phyloP scores from a whole-genome alignment of 2,329 filamentous ascomycete genomes.

The Cladosporium sp. region DNA sequence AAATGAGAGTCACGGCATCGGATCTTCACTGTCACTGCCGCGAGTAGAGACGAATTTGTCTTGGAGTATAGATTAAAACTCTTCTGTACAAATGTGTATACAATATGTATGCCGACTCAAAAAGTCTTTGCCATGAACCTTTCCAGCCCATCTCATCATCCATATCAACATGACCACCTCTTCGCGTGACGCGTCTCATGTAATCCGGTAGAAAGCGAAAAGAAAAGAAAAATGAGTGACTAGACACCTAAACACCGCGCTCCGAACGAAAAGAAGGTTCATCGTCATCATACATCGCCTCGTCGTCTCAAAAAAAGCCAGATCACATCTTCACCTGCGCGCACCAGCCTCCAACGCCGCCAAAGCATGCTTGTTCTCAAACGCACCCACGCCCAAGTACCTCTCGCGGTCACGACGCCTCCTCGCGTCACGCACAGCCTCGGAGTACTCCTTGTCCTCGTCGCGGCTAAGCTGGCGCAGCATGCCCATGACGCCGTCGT shows the following conservation, averaged over 20 bases:
- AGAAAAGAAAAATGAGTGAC: background rate
- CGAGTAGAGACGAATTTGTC: background rate
- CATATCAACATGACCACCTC: background rate
- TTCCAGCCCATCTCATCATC: background rate
- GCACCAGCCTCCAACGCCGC: slow-evolving; percentile 7
- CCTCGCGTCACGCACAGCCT: background rate
- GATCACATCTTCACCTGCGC: background rate
- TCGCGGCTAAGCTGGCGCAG: slow-evolving; percentile 12
- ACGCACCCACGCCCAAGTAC: background rate
- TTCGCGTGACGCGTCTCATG: background rate
- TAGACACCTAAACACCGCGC: background rate
- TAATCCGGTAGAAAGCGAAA: background rate
- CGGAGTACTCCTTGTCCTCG: background rate
- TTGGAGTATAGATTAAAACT: background rate
- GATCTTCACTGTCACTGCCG: background rate
- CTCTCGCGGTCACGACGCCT: background rate
- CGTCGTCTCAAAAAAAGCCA: background rate
- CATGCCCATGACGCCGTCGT: slow-evolving; percentile 16
- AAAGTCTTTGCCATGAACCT: background rate
- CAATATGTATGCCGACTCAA: background rate
- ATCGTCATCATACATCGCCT: background rate
- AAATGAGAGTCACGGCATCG: too few species aligned
- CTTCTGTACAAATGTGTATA: background rate
- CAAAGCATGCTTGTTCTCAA: slow-evolving; percentile 4
- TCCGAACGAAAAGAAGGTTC: background rate